phyloP scores from a whole-genome alignment of 164 flowering plant species.

The Platanus orientalis region DNA sequence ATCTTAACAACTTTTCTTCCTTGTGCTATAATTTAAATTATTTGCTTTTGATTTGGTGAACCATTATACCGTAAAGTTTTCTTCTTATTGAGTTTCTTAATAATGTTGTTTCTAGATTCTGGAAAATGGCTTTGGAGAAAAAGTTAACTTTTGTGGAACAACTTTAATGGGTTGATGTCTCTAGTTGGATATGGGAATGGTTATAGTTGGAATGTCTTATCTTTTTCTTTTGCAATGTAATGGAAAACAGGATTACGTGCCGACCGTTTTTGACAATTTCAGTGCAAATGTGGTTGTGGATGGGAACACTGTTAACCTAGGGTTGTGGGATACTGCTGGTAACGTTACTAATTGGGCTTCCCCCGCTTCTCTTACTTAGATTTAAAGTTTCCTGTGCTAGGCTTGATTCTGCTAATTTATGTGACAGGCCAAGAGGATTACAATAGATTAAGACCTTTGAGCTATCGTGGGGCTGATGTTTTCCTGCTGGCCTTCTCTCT shows the following conservation, averaged over 20 bases:
- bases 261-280: constrained; percentile 92
- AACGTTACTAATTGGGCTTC: constrained; percentile 4
- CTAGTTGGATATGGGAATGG: background rate
- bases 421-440: constrained; percentile 90
- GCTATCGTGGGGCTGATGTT: constrained; percentile 97
- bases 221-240: background rate
- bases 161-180: background rate
- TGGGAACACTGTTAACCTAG: constrained; percentile 85
- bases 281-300: constrained; percentile 97
- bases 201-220: background rate
- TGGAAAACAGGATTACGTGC: constrained; percentile 83
- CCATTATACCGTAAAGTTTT: too few relatives aligned
- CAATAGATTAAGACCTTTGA: constrained; percentile 88
- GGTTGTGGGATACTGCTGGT: constrained; percentile 99
- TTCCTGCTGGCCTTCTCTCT: constrained; percentile 93
- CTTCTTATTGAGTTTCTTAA: too few relatives aligned
- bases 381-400: background rate
- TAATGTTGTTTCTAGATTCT: too few relatives aligned
- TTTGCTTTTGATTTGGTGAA: too few relatives aligned
- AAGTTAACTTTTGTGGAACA: too few relatives aligned
- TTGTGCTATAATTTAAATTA: too few relatives aligned
- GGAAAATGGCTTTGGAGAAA: constrained; percentile 1
- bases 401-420: background rate
- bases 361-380: background rate
- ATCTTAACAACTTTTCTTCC: too few relatives aligned